A percentile compares a stretch with the other conserved stretches of the same genome.
These are phyloP conservation scores for Venturia effusa DNA, from an alignment of 2,329 filamentous ascomycete species.

Conservation along the genomic window DNA sequence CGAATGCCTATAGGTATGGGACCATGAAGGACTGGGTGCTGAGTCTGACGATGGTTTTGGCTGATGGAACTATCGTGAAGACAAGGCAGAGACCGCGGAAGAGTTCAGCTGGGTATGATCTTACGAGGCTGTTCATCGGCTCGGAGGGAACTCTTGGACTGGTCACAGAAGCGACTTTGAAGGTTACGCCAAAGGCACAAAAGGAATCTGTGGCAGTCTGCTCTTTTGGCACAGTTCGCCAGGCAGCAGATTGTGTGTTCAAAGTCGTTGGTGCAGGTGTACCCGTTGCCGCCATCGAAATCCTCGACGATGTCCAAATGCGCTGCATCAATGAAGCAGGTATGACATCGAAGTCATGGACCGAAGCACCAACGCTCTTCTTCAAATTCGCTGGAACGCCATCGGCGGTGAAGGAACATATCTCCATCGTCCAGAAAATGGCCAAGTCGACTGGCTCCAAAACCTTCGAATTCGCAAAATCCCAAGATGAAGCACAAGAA, in stretches of 20 bases:
- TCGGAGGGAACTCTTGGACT: slow-evolving; percentile 86
- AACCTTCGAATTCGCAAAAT: slow-evolving; percentile 58
- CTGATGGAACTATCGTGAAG: slow-evolving; percentile 82
- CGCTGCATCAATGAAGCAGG: slow-evolving; percentile 57
- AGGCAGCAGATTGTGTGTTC: slow-evolving; percentile 69
- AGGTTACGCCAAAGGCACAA: slow-evolving; percentile 71
- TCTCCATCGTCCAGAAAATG: slow-evolving; percentile 53
- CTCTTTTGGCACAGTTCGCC: slow-evolving; percentile 53
- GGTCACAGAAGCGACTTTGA: slow-evolving; percentile 82
- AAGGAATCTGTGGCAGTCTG: slow-evolving; percentile 69
- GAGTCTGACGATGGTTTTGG: slow-evolving; percentile 74
- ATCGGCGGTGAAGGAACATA: slow-evolving; percentile 65
- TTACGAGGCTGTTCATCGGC: slow-evolving; percentile 81
- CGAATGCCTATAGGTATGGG: slow-evolving; percentile 84
- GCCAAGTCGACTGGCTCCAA: slow-evolving; percentile 49
- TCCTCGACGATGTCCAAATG: slow-evolving; percentile 90
- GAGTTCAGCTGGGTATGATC: slow-evolving; percentile 82
- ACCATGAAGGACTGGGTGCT: slow-evolving; percentile 95
- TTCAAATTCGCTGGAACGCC: slow-evolving; percentile 65
- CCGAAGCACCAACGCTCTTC: slow-evolving; percentile 60
- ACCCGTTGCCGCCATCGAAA: slow-evolving; percentile 82
- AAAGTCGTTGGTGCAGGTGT: slow-evolving; percentile 71
- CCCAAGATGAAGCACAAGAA: slow-evolving; percentile 53
- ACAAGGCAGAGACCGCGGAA: slow-evolving; percentile 81
- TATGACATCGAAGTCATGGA: slow-evolving; percentile 53